Conservation (phyloP, 805 yeast genomes). For the Suhomyces canberraensis region DNA sequence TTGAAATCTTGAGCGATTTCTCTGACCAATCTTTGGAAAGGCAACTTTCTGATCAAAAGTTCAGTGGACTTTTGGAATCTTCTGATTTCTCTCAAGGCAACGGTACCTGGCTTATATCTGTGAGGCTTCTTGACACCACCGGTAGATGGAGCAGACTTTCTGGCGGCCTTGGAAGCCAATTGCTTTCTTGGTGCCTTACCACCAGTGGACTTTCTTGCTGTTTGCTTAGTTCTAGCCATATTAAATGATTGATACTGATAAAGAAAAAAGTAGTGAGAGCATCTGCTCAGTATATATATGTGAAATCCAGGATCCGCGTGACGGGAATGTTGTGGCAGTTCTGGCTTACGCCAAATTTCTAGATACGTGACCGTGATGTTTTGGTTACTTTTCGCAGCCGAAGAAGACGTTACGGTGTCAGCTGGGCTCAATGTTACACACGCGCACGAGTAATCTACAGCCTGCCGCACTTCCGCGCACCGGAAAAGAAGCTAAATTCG, state of each 20-base stretch:
- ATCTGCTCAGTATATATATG: constrained; percentile 3
- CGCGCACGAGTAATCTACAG: neutral
- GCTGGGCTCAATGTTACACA: neutral
- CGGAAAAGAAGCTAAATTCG: neutral
- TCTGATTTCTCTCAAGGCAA: constrained; percentile 94
- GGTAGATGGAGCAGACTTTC: constrained; percentile 88
- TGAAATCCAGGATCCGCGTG: neutral
- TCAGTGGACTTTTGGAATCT: constrained; percentile 97
- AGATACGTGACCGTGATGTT: neutral
- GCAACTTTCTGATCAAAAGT: constrained; percentile 90
- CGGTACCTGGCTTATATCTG: constrained; percentile 97
- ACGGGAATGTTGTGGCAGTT: neutral
- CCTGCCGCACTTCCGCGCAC: neutral
- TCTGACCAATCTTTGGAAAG: constrained; percentile 95
- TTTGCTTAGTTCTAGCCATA: constrained; percentile 94
- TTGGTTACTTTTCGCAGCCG: neutral
- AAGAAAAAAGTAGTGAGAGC: neutral
- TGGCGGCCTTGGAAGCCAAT: constrained; percentile 87
- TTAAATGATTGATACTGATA: constrained; percentile 7
- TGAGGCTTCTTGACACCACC: constrained; percentile 94
- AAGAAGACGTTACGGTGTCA: neutral
- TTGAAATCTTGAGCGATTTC: constrained; percentile 94
- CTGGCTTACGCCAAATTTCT: too few species aligned
- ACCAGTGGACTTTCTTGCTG: constrained; percentile 93
- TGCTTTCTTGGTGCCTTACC: constrained; percentile 96